Conservation (phyloP, 768 basidiomycete genomes). For the Panaeolus cyanescens region DNA sequence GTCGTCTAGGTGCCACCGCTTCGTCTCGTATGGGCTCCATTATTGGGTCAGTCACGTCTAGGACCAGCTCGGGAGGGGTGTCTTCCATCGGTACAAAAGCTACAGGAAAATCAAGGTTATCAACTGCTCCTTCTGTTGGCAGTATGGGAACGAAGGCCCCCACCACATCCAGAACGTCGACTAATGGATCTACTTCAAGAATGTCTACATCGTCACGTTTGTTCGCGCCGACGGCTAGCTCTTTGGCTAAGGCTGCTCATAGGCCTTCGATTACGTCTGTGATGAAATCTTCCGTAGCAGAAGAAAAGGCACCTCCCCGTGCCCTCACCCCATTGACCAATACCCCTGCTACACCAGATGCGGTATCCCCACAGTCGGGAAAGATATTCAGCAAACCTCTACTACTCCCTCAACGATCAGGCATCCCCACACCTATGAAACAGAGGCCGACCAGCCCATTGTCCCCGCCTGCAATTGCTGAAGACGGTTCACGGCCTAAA, state of each 20-base stretch:
- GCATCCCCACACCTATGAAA: constrained; percentile 37
- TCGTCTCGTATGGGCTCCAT: constrained; percentile 13
- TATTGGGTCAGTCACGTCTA: constrained; percentile 20
- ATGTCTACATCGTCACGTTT: constrained; percentile 45
- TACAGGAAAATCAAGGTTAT: constrained; percentile 18
- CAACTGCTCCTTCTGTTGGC: constrained; percentile 23
- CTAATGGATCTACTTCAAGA: constrained; percentile 33
- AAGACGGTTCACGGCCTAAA: constrained; percentile 8
- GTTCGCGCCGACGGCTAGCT: constrained; percentile 77
- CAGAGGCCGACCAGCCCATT: constrained; percentile 11
- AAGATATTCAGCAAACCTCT: constrained; percentile 59
- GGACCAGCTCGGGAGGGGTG: constrained; percentile 24
- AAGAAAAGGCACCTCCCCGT: constrained; percentile 12
- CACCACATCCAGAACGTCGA: constrained; percentile 19
- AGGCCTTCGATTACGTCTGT: constrained; percentile 9
- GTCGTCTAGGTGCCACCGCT: constrained; percentile 11
- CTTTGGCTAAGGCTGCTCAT: constrained; percentile 58
- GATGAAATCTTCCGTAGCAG: not conserved
- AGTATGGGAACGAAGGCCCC: constrained; percentile 36
- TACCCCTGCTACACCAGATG: constrained; percentile 18
- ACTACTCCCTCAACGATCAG: constrained; percentile 28
- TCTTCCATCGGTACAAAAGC: constrained; percentile 48
- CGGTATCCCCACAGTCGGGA: constrained; percentile 30
- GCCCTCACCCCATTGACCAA: constrained; percentile 38
- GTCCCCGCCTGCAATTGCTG: not conserved